Evolutionary conservation across 2,329 filamentous ascomycete genomes (phyloP).

Genomic region (Trichoderma sp.): DNA sequence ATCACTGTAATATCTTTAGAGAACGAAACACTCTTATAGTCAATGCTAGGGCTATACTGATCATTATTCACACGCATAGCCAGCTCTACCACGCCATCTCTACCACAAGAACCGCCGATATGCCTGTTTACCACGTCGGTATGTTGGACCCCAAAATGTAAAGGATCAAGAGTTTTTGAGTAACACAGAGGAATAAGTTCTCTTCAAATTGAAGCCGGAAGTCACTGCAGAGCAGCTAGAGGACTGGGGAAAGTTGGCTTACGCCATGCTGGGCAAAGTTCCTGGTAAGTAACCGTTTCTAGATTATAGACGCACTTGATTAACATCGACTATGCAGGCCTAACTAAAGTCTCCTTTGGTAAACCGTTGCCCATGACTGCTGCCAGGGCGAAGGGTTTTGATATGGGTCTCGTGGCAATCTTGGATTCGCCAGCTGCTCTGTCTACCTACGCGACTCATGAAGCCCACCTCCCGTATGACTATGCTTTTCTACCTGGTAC

Average conservation of each 20-base stretch:
- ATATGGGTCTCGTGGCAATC: background rate
- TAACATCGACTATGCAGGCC: background rate
- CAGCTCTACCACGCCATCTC: no score
- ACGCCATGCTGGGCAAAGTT: background rate
- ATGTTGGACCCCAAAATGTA: background rate
- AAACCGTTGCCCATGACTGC: background rate
- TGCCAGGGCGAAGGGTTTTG: background rate
- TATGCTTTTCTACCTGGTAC: background rate
- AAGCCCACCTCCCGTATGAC: background rate
- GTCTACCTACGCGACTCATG: background rate
- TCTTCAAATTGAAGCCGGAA: conserved; percentile 9
- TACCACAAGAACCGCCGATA: background rate
- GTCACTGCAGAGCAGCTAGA: background rate
- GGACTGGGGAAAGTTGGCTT: background rate
- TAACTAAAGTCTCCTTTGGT: conserved; percentile 3
- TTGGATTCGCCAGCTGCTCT: background rate
- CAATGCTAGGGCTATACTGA: background rate
- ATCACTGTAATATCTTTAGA: background rate
- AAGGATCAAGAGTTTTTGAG: background rate
- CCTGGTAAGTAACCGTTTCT: background rate
- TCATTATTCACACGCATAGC: background rate
- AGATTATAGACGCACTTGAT: background rate
- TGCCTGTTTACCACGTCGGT: conserved; percentile 13
- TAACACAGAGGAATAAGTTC: background rate
- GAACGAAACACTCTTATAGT: background rate